phyloP scores from a whole-genome alignment of 306 rosid genomes.

The Medicago lupulina region DNA sequence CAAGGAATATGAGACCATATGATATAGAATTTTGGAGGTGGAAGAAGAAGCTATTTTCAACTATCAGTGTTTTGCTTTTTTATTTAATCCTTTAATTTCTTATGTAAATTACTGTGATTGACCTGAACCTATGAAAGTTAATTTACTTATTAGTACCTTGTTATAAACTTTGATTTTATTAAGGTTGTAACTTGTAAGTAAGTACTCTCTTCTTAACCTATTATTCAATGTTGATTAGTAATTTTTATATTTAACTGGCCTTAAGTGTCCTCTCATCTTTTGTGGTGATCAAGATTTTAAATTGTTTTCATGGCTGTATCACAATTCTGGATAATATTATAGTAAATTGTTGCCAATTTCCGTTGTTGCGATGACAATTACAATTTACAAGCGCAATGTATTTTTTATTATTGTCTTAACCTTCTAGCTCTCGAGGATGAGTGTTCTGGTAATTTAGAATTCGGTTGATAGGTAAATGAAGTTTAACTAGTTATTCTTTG shows the following conservation, averaged over 20 bases:
- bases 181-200: constrained; percentile 60
- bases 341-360: not conserved
- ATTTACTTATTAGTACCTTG: constrained; percentile 47
- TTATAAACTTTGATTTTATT: constrained; percentile 54
- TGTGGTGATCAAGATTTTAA: not conserved
- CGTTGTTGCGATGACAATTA: not conserved
- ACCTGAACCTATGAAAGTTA: constrained; percentile 59
- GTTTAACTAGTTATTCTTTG: no score
- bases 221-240: constrained; percentile 52
- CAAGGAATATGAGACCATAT: constrained; percentile 46
- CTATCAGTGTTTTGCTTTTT: constrained; percentile 44
- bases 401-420: no score
- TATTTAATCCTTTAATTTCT: constrained; percentile 28
- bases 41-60: constrained; percentile 64
- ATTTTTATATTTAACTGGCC: constrained; percentile 34
- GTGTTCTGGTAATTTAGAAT: no score
- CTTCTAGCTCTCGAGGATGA: no score
- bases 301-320: not conserved
- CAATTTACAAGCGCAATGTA: no score
- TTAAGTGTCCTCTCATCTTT: constrained; percentile 3
- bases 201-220: constrained; percentile 57
- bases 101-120: constrained; percentile 78
- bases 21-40: constrained; percentile 58
- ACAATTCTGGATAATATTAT: not conserved
- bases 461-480: no score